phyloP scores from a whole-genome alignment of 2,329 filamentous ascomycete genomes.

The Fusarium duplospermum region DNA sequence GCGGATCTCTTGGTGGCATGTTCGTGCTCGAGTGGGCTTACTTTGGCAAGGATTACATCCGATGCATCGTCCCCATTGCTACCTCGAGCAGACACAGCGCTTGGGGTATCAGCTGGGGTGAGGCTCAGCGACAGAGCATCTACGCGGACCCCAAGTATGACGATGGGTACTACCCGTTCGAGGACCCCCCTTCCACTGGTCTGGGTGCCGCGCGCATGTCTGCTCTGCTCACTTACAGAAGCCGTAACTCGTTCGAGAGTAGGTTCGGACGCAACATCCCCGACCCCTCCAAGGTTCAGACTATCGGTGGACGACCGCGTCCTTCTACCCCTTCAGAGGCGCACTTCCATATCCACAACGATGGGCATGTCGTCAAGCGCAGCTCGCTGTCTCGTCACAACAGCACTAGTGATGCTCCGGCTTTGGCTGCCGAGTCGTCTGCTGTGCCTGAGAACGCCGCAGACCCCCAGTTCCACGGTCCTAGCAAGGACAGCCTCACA shows the following conservation, averaged over 20 bases:
- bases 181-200: conserved; percentile 87
- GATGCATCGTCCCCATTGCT: conserved; percentile 83
- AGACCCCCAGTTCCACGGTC: conserved; percentile 78
- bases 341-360: conserved; percentile 86
- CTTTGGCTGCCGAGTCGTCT: conserved; percentile 40
- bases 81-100: conserved; percentile 87
- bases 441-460: conserved; percentile 42
- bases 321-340: conserved; percentile 74
- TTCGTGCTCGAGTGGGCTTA: conserved; percentile 93
- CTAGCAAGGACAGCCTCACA: conserved; percentile 62
- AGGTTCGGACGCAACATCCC: conserved; percentile 94
- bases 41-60: conserved; percentile 86
- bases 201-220: conserved; percentile 97
- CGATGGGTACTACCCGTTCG: conserved; percentile 91
- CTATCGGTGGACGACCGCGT: conserved; percentile 76
- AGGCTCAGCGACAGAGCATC: conserved; percentile 90
- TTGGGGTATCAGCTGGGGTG: conserved; percentile 92
- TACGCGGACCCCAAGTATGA: conserved; percentile 99
- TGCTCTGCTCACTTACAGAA: conserved; percentile 93
- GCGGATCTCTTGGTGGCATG: conserved; percentile 90
- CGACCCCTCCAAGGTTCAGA: conserved; percentile 84
- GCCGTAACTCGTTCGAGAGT: conserved; percentile 95
- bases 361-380: conserved; percentile 76
- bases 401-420: conserved; percentile 51
- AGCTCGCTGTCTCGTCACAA: conserved; percentile 60